A percentile compares a stretch with the other conserved stretches of the same genome.
phyloP scores from a whole-genome alignment of 2,329 filamentous ascomycete genomes.

The Metarhizium guizhouense region DNA sequence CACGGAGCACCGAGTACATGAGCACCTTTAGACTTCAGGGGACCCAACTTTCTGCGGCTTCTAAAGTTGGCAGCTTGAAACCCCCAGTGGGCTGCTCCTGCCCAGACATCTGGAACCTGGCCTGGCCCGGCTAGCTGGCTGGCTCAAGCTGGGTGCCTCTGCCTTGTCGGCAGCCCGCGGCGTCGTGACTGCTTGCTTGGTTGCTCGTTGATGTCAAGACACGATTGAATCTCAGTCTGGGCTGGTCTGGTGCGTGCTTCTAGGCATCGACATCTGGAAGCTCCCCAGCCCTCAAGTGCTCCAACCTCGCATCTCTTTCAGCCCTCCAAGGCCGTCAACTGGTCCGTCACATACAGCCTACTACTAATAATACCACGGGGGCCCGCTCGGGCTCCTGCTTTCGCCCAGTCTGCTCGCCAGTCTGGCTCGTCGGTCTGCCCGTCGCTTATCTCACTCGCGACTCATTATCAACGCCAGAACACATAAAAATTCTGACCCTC shows the following conservation, averaged over 20 bases:
- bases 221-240: too few relatives aligned
- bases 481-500: background rate
- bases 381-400: background rate
- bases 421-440: background rate
- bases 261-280: too few relatives aligned
- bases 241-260: too few relatives aligned
- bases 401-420: background rate
- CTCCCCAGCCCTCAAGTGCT: background rate
- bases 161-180: too few relatives aligned
- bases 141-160: too few relatives aligned
- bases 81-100: background rate
- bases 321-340: too few relatives aligned
- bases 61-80: background rate
- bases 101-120: background rate
- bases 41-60: background rate
- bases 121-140: background rate
- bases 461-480: background rate
- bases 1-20: too few relatives aligned
- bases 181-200: too few relatives aligned
- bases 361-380: background rate
- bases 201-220: too few relatives aligned
- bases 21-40: background rate
- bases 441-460: background rate
- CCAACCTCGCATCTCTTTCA: background rate
- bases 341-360: too few relatives aligned